phyloP scores from a whole-genome alignment of 345 rosid genomes.

The Clarkia xantiana region DNA sequence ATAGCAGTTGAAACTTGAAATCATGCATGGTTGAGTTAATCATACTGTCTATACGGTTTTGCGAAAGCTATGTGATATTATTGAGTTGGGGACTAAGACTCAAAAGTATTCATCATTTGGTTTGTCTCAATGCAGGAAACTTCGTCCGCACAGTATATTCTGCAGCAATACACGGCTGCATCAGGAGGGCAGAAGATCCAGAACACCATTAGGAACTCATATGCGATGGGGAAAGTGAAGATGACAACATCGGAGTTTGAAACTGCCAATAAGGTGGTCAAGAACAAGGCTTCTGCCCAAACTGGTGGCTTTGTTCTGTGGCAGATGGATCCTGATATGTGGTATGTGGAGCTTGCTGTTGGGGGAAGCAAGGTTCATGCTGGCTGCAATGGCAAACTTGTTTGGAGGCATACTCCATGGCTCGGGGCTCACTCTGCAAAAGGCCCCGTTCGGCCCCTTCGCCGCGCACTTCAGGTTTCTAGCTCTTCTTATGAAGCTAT shows the following conservation, averaged over 20 bases:
- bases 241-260: constrained; percentile 12
- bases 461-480: constrained; percentile 14
- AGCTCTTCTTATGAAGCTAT: neutral
- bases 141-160: constrained; percentile 13
- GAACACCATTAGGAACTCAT: constrained; percentile 10
- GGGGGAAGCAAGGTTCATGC: constrained; percentile 12
- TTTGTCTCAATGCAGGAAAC: constrained; percentile 7
- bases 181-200: constrained; percentile 12
- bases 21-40: too few relatives aligned
- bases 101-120: neutral
- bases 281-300: constrained; percentile 10
- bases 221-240: constrained; percentile 13
- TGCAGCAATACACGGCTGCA: constrained; percentile 14
- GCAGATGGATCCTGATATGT: constrained; percentile 16
- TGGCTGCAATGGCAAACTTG: constrained; percentile 15
- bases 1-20: too few relatives aligned
- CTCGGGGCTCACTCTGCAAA: constrained; percentile 14
- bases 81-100: too few relatives aligned
- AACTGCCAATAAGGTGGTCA: constrained; percentile 11
- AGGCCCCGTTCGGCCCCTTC: constrained; percentile 12
- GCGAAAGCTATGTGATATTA: too few relatives aligned
- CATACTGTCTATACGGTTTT: too few relatives aligned
- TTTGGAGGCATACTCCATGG: constrained; percentile 14
- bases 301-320: constrained; percentile 13
- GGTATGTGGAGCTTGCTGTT: constrained; percentile 12